Base-by-base conservation (phyloP, 2,329 filamentous ascomycete species). In the Ascosphaera pollenicola region DNA sequence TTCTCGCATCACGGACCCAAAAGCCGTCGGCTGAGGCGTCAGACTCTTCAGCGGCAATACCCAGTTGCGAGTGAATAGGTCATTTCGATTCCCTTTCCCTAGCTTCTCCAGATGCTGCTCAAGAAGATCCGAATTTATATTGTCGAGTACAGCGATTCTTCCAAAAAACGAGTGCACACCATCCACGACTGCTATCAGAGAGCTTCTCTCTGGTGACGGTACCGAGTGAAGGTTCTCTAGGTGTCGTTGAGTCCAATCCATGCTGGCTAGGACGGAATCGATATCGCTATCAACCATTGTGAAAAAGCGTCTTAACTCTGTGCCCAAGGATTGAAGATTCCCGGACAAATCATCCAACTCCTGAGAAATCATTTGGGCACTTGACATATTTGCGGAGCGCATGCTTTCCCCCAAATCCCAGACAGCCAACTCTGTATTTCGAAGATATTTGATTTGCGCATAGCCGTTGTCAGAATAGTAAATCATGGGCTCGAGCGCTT, bases 341-440 rank as follows among this genome's bases (percentile, higher is more conserved):
- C 92, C 83, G 45, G 80, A 85, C 30, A 94, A 64, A 41, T 78
- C 78, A 54, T 94, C 84, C 3, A 95, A 68, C 50, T 85, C 80
- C 48, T 73, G 68, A 34, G 91, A 83, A 46, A 95, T 93, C 48
- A 83, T 75, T 1, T 77, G 75, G 6, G 80, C 84, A 35, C 82
- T 85, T 11, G 81, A 84, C 79, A 94, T 85, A 54, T 92, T 92
- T 42, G 83, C 85, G 3, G 71, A 74, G 38, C 85, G 73, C 41
- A 94, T 79, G 46, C 78, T 91, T 65, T 94, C 87, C 42, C 83
- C 79, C 4, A 95, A 67, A 54, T 95, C 87, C 81, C 85, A 93
- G 18, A 95, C 84, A 1, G 87, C 87, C 24, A 92, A 77, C 35
- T 84, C 82, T 0, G 85, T 93, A 40, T 89, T 83, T 56, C 92